phyloP scores from a whole-genome alignment of 169 alveolate species.

The Besnoitia besnoiti region DNA sequence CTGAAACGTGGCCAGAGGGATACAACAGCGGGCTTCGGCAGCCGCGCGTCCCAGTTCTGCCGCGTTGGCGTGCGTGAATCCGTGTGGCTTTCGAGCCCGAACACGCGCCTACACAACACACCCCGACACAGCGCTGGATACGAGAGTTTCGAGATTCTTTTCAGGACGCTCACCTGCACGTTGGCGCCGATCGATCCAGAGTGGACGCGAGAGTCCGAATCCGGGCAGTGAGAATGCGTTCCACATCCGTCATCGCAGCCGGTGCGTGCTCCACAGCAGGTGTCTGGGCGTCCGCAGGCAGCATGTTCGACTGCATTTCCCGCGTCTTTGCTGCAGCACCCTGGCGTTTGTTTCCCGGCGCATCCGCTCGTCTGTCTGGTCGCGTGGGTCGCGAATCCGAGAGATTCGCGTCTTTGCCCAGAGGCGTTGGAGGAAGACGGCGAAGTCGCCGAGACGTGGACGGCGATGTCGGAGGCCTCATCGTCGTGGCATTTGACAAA shows the following conservation, averaged over 20 bases:
- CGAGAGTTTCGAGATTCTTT: too few relatives aligned
- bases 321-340: neutral
- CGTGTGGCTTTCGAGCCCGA: too few relatives aligned
- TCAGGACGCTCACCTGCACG: slow-evolving; percentile 47
- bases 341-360: neutral
- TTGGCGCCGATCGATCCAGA: slow-evolving; percentile 56
- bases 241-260: slow-evolving; percentile 3
- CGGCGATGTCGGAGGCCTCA: neutral
- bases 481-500: too few relatives aligned
- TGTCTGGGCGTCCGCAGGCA: neutral
- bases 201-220: slow-evolving; percentile 45
- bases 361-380: neutral
- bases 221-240: slow-evolving; percentile 46
- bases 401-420: neutral
- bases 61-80: too few relatives aligned
- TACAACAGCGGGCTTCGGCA: too few relatives aligned
- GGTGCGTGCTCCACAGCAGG: slow-evolving; percentile 15
- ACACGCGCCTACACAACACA: too few relatives aligned
- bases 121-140: too few relatives aligned
- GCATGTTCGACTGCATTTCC: neutral
- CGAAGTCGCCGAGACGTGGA: neutral
- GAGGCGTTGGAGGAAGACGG: neutral
- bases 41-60: too few relatives aligned
- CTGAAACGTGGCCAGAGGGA: too few relatives aligned
- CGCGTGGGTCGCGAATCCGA: neutral